These are phyloP conservation scores for Ophiostoma pallidulum DNA, from an alignment of 2,329 filamentous ascomycete species.

Conservation along the genomic window DNA sequence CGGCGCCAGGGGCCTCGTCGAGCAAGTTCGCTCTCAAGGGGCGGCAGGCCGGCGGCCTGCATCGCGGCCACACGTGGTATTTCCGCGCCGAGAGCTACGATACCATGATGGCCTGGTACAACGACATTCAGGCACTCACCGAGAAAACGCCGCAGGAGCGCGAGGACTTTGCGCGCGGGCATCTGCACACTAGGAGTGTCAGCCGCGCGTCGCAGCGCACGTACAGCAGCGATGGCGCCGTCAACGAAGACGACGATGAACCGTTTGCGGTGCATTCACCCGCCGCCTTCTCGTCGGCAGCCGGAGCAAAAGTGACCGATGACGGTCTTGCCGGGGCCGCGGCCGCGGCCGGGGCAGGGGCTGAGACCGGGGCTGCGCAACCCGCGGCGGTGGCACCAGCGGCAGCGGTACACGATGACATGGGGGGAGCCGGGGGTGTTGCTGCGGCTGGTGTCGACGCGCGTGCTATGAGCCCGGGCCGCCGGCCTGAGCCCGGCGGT, in stretches of 20 bases:
- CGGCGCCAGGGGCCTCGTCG: slow-evolving; percentile 68
- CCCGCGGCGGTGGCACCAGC: too few species aligned
- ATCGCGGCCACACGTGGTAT: slow-evolving; percentile 68
- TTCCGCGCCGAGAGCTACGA: slow-evolving; percentile 69
- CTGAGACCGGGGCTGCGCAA: too few species aligned
- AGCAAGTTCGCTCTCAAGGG: slow-evolving; percentile 99
- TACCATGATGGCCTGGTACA: slow-evolving; percentile 95
- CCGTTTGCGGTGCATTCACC: slow-evolving; percentile 49
- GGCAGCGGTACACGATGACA: too few species aligned
- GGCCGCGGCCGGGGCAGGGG: too few species aligned
- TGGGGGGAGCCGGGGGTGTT: too few species aligned
- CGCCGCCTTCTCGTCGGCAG: slow-evolving; percentile 24
- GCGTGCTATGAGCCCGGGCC: slow-evolving; percentile 19
- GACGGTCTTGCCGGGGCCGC: neutral
- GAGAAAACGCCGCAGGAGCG: slow-evolving; percentile 84
- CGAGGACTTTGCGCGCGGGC: slow-evolving; percentile 65
- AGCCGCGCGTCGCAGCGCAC: slow-evolving; percentile 57
- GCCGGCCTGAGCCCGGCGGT: slow-evolving; percentile 83
- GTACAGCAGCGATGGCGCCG: slow-evolving; percentile 63
- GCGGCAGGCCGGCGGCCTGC: slow-evolving; percentile 84
- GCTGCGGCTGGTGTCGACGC: neutral
- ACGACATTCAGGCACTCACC: slow-evolving; percentile 82
- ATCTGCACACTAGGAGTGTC: slow-evolving; percentile 59
- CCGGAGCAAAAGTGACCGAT: neutral
- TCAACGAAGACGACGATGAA: slow-evolving; percentile 65